These are phyloP conservation scores for Suillus tomentosus DNA, from an alignment of 768 basidiomycete species.

Conservation along the genomic window DNA sequence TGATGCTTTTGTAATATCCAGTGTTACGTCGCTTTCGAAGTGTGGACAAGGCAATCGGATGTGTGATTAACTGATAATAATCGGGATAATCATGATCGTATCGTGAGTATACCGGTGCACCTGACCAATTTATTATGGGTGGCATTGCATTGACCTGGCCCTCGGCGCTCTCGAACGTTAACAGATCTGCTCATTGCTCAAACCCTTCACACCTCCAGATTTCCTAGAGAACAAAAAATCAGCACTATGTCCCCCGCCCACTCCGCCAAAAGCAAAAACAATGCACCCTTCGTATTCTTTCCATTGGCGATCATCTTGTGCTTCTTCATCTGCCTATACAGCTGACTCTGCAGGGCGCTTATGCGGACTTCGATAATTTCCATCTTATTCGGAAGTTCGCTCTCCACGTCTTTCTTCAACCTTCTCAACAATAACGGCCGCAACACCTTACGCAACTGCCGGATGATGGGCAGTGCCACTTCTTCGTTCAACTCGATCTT, in stretches of 20 bases:
- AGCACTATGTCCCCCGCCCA: conserved; percentile 3
- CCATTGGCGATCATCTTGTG: conserved; percentile 95
- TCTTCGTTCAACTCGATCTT: conserved; percentile 99
- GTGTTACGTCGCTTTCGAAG: conserved; percentile 76
- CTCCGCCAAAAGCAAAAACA: not conserved
- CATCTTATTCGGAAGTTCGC: conserved; percentile 93
- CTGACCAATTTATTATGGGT: conserved; percentile 84
- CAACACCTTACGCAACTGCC: conserved; percentile 93
- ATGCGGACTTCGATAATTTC: conserved; percentile 97
- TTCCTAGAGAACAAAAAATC: conserved; percentile 45
- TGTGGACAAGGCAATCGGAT: conserved; percentile 85
- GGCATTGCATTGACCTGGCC: conserved; percentile 90
- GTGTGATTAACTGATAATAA: conserved; percentile 86
- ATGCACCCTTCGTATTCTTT: conserved; percentile 69
- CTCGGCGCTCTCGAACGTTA: conserved; percentile 95
- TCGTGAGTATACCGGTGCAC: conserved; percentile 26
- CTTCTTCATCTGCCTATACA: conserved; percentile 98
- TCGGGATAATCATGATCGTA: conserved; percentile 79
- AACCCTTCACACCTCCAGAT: conserved; percentile 78
- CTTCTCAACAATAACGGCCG: conserved; percentile 91
- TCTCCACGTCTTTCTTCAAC: conserved; percentile 96
- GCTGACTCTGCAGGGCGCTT: conserved; percentile 86
- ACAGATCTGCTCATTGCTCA: conserved; percentile 94
- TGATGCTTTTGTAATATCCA: conserved; percentile 72
- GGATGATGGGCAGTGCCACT: conserved; percentile 96